Percentiles rank a stretch among this genome's conserved stretches.
These are phyloP conservation scores for Penicillium cataractarum DNA, from an alignment of 495 filamentous ascomycete genomes.

Conservation along the genomic window DNA sequence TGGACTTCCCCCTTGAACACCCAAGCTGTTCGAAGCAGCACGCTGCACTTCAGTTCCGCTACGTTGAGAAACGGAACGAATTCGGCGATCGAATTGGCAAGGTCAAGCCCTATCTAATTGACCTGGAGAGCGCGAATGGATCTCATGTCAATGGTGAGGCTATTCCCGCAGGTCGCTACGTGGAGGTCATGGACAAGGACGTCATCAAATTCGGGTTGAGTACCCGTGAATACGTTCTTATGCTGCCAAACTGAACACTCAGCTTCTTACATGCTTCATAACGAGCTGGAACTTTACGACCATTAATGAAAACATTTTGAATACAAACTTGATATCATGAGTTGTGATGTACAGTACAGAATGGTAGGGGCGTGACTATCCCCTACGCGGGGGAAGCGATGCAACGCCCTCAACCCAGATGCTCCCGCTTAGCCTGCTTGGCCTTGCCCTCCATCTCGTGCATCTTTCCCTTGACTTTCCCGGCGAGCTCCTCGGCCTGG, in stretches of 20 bases:
- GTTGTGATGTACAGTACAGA: conserved; percentile 14
- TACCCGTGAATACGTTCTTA: conserved; percentile 82
- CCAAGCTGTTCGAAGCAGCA: conserved; percentile 94
- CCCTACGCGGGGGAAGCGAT: background rate
- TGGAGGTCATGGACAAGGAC: conserved; percentile 88
- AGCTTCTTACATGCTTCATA: background rate
- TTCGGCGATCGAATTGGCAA: conserved; percentile 78
- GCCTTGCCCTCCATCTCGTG: conserved; percentile 48
- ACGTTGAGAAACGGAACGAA: conserved; percentile 79
- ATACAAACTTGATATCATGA: conserved; percentile 10
- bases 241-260: conserved; percentile 53
- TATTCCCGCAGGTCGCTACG: conserved; percentile 73
- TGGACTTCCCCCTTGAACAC: conserved; percentile 83
- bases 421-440: conserved; percentile 40
- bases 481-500: conserved; percentile 43
- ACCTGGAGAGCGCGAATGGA: conserved; percentile 93
- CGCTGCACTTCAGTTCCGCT: conserved; percentile 91
- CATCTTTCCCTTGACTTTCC: conserved; percentile 47
- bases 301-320: background rate
- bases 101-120: conserved; percentile 90
- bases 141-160: conserved; percentile 77
- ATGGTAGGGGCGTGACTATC: background rate
- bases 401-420: conserved; percentile 17
- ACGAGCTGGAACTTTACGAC: background rate
- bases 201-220: conserved; percentile 86